phyloP scores from a whole-genome alignment of 2,329 filamentous ascomycete species.

The Sclerotinia borealis region DNA sequence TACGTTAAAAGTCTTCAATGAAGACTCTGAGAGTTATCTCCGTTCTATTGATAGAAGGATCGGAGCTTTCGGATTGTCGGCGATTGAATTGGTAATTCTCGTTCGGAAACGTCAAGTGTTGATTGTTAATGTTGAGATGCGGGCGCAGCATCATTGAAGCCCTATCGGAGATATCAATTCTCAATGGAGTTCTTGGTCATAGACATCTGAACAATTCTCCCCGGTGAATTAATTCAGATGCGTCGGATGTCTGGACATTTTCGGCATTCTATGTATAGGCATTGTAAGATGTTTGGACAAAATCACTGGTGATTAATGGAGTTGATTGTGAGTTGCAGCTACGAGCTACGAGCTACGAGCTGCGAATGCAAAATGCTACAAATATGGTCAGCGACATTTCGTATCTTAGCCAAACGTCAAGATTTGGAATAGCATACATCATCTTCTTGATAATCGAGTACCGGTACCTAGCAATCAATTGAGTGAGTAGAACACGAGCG shows the following conservation, averaged over 20 bases:
- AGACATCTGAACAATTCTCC: too few relatives aligned
- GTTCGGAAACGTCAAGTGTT: background rate
- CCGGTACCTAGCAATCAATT: background rate
- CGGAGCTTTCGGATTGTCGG: background rate
- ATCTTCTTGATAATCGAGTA: background rate
- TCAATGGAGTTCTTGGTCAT: background rate
- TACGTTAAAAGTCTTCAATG: background rate
- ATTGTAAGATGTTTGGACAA: too few relatives aligned
- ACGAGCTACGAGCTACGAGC: background rate
- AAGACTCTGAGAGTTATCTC: background rate
- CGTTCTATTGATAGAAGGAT: constrained; percentile 7
- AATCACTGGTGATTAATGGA: background rate
- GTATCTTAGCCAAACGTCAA: background rate
- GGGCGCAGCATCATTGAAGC: background rate
- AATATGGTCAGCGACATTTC: background rate
- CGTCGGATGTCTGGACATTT: background rate
- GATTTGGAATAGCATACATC: background rate
- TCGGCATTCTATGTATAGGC: too few relatives aligned
- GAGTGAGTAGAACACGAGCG: background rate
- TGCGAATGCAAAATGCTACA: background rate
- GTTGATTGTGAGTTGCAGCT: background rate
- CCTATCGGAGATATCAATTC: background rate
- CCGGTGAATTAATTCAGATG: background rate
- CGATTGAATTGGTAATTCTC: constrained; percentile 2
- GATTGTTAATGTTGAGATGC: background rate